Base-by-base conservation (phyloP, 345 rosid species). In the Brassica juncea region DNA sequence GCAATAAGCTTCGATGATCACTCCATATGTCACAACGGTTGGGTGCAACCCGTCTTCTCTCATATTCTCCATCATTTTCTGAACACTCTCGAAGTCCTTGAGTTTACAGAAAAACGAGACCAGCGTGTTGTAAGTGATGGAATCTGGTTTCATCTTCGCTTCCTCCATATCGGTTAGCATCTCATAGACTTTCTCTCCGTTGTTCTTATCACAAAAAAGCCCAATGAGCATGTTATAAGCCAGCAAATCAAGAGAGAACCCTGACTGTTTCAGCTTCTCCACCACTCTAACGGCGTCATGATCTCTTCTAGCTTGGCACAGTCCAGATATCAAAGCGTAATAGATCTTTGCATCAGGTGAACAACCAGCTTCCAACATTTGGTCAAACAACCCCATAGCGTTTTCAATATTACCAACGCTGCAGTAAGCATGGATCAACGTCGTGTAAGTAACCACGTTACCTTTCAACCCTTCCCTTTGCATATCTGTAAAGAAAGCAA, bases 201-300 rank as follows among this genome's bases (percentile, higher is more conserved):
- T 90, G 11, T 85, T 87, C 81, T 52, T 87, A 79, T 83, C 83
- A 85, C 93, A 90, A 59, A 88, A 88, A 31, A 91, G 86, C 14
- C 81, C 75, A 65, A 91, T 77, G 77, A 93, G 79, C 74, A 71
- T 77, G 83, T 91, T 93, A 86, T 87, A 95, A 84, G 96, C 88
- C 65, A 81, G 28, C 25, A 78, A 8, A 47, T 95, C 96, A 34
- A 88, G 96, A 63, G 35, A 52, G 54, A 89, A 85, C 19, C 97
- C 93, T 9, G 84, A 84, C 55, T 85, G 85, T 84, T 87, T 90
- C 81, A 88, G 55, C 64, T 86, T 86, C 54, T 77, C 80, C 3
- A 84, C 70, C 74, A 87, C 76, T 61, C 54, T 16, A 35, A 72
- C 21, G 8, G 91, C 93, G 60, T 89, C 94, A 11, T 80, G 77